Conservation (phyloP, 2,329 filamentous ascomycete genomes). For the Cryphonectria parasitica region DNA sequence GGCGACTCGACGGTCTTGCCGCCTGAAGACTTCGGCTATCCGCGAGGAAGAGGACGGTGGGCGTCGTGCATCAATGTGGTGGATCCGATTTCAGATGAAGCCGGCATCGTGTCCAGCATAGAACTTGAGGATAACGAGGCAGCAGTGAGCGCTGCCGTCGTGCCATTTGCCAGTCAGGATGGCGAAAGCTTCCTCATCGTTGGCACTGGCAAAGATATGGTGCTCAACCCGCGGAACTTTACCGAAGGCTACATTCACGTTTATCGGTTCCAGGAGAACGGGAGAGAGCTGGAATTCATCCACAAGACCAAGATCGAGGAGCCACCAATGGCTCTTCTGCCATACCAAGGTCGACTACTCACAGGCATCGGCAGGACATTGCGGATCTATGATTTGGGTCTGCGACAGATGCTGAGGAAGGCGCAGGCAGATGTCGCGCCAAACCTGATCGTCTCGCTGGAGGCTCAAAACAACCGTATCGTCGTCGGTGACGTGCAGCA, state of each 20-base stretch:
- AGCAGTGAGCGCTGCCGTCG: constrained; percentile 81
- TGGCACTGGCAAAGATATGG: constrained; percentile 90
- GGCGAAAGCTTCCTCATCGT: constrained; percentile 91
- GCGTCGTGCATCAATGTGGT: constrained; percentile 93
- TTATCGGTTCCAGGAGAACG: constrained; percentile 85
- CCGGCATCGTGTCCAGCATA: constrained; percentile 71
- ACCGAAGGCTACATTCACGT: constrained; percentile 86
- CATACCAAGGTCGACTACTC: constrained; percentile 87
- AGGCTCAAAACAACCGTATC: constrained; percentile 89
- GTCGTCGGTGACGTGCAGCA: constrained; percentile 92
- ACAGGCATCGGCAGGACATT: constrained; percentile 84
- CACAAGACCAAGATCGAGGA: constrained; percentile 94
- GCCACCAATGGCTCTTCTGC: constrained; percentile 85
- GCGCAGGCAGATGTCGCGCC: constrained; percentile 79
- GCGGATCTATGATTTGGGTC: constrained; percentile 88
- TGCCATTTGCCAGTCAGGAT: constrained; percentile 86
- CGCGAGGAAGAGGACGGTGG: constrained; percentile 83
- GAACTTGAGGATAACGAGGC: constrained; percentile 90
- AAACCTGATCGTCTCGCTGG: constrained; percentile 83
- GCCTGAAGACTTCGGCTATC: constrained; percentile 86
- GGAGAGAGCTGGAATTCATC: constrained; percentile 88
- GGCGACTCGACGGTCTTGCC: constrained; percentile 73
- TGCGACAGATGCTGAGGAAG: constrained; percentile 91
- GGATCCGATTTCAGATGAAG: constrained; percentile 77
- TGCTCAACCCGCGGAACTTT: constrained; percentile 75